Evolutionary conservation across 495 filamentous ascomycete genomes (phyloP).

Genomic region (Talaromyces stipitatus): DNA sequence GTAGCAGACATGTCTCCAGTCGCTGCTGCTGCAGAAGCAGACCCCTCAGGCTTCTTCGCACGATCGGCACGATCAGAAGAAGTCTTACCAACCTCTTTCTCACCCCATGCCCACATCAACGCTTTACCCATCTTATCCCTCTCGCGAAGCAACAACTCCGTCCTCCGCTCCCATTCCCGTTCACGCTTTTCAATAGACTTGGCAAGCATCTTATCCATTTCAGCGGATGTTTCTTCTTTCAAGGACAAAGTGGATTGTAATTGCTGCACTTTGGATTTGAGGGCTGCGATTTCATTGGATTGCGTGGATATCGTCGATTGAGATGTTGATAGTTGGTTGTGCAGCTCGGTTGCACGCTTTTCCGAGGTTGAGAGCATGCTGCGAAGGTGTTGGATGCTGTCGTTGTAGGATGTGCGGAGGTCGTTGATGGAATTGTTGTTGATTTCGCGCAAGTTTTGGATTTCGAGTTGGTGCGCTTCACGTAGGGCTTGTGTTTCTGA

Average conservation of each 20-base stretch:
- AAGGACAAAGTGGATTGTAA: constrained; percentile 29
- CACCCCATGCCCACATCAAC: constrained; percentile 41
- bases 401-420: constrained; percentile 34
- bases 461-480: constrained; percentile 29
- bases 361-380: constrained; percentile 31
- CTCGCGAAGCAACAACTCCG: constrained; percentile 48
- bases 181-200: constrained; percentile 40
- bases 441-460: constrained; percentile 29
- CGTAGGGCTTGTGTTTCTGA: constrained; percentile 13
- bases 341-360: constrained; percentile 35
- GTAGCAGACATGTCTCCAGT: not conserved
- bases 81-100: constrained; percentile 34
- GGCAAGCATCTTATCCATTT: constrained; percentile 34
- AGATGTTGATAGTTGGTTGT: constrained; percentile 26
- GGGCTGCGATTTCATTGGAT: constrained; percentile 19
- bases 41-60: constrained; percentile 20
- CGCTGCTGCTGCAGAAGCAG: not conserved
- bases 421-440: constrained; percentile 31
- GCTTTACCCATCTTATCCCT: constrained; percentile 46
- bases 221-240: constrained; percentile 34
- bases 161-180: constrained; percentile 42
- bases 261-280: constrained; percentile 25
- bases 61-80: constrained; percentile 3
- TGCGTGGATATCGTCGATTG: constrained; percentile 15
- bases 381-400: constrained; percentile 34